Evolutionary conservation across 2,329 filamentous ascomycete species (phyloP), one percentile per base, ranked within the genome.

Genomic region (Davidsoniella eucalypti): DNA sequence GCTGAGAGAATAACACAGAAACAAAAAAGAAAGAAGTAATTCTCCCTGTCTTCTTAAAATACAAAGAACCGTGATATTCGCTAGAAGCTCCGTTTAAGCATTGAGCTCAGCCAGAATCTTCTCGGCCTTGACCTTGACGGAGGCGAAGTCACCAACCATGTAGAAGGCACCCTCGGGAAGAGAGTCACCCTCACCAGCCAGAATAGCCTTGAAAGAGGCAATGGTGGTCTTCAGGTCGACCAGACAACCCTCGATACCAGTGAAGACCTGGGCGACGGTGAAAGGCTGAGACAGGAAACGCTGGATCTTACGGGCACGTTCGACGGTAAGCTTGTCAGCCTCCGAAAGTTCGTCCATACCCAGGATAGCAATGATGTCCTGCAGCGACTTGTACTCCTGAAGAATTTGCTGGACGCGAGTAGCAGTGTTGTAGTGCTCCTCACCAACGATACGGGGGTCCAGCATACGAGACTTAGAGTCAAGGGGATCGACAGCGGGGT

Each of bases 311-410:
- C 92, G 90, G 71, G 92, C 92, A 82, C 92, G 92, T 84, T 98
- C 92, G 78, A 98, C 92, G 62, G 92, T 96, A 64, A 98, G 82
- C 84, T 98, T 95, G 72, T 98, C 92, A 63, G 85, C 84, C 78
- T 96, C 92, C 58, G 92, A 96, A 73, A 98, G 75, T 70, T 98
- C 92, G 72, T 98, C 92, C 92, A 98, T 96, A 83, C 90, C 90
- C 68, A 96, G 74, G 87, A 98, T 98, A 72, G 92, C 92, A 78
- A 95, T 95, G 82, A 98, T 98, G 77, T 98, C 92, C 77, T 98
- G 92, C 60, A 98, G 87, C 58, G 90, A 96, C 85, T 96, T 96
- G 85, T 98, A 98, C 79, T 96, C 92, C 76, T 98, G 92, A 68
- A 98, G 83, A 73, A 95, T 96, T 76, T 94, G 87, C 78, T 98